Conservation (phyloP, 2,329 filamentous ascomycete genomes). For the Exophiala oligosperma region DNA sequence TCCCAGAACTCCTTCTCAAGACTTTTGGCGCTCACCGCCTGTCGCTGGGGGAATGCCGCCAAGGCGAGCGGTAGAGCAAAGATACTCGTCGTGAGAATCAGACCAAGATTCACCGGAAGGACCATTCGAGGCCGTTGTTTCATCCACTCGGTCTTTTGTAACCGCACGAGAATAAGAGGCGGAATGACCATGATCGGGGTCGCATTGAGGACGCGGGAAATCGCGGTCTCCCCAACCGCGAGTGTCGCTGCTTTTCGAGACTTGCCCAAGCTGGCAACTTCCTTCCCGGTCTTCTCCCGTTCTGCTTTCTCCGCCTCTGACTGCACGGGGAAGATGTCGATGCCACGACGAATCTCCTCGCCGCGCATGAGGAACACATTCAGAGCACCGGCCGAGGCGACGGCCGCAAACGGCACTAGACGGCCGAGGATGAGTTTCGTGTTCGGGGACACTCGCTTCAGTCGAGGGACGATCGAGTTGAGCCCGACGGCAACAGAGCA, state of each 20-base stretch:
- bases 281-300: conserved; percentile 64
- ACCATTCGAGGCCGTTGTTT: conserved; percentile 73
- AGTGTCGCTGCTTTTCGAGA: conserved; percentile 83
- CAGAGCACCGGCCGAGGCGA: conserved; percentile 83
- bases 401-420: conserved; percentile 94
- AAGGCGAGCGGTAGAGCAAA: conserved; percentile 87
- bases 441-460: conserved; percentile 72
- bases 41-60: conserved; percentile 87
- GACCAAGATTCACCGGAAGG: conserved; percentile 77
- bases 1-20: conserved; percentile 87
- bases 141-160: conserved; percentile 84
- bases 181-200: conserved; percentile 97
- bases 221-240: conserved; percentile 88
- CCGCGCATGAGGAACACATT: conserved; percentile 98
- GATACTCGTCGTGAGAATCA: conserved; percentile 84
- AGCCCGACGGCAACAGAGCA: conserved; percentile 92
- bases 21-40: conserved; percentile 71
- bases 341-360: conserved; percentile 90
- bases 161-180: conserved; percentile 76
- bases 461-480: conserved; percentile 82
- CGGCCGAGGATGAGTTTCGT: conserved; percentile 75
- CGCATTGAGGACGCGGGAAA: conserved; percentile 88
- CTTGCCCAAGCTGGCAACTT: conserved; percentile 75
- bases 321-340: conserved; percentile 85
- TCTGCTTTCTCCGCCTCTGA: conserved; percentile 66